A percentile compares a stretch with the other conserved stretches of the same genome.
Evolutionary conservation across 2,329 filamentous ascomycete genomes (phyloP).

Genomic region (Neofusicoccum umdonicola): DNA sequence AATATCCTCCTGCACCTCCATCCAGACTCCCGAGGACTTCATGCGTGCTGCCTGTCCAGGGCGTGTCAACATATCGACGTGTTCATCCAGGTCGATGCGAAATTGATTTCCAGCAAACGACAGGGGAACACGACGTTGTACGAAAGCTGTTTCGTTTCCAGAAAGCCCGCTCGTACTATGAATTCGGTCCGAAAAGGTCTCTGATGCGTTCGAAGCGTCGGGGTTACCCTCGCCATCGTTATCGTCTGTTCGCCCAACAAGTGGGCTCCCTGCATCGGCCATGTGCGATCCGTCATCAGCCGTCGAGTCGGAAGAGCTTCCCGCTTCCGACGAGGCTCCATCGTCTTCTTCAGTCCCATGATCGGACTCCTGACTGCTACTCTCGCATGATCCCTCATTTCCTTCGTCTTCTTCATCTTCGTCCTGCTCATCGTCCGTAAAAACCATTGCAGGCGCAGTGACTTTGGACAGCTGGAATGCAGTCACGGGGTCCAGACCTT

Average conservation of each 20-base stretch:
- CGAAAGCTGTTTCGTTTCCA: not conserved
- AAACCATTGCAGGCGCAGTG: not conserved
- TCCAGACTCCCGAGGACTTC: conserved; percentile 9
- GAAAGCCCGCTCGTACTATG: not conserved
- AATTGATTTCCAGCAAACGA: not conserved
- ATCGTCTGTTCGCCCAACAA: not conserved
- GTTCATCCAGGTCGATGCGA: not conserved
- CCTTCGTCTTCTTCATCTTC: not conserved
- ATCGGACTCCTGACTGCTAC: not conserved
- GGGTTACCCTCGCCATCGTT: not conserved
- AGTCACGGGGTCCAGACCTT: not conserved
- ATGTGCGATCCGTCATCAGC: not conserved
- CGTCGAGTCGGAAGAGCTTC: conserved; percentile 5
- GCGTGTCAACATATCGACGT: not conserved
- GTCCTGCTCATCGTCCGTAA: not conserved
- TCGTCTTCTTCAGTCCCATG: not conserved
- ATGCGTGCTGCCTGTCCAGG: conserved; percentile 16
- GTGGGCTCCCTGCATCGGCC: not conserved
- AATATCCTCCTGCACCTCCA: conserved; percentile 18
- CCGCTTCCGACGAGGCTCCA: conserved; percentile 4
- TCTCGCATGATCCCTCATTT: not conserved
- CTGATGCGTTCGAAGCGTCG: not conserved
- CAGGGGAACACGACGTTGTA: not conserved
- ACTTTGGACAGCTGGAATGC: not conserved
- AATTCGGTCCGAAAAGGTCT: not conserved